These are phyloP conservation scores for Gymnopus androsaceus DNA, from an alignment of 1,284 basidiomycete species.

Conservation along the genomic window DNA sequence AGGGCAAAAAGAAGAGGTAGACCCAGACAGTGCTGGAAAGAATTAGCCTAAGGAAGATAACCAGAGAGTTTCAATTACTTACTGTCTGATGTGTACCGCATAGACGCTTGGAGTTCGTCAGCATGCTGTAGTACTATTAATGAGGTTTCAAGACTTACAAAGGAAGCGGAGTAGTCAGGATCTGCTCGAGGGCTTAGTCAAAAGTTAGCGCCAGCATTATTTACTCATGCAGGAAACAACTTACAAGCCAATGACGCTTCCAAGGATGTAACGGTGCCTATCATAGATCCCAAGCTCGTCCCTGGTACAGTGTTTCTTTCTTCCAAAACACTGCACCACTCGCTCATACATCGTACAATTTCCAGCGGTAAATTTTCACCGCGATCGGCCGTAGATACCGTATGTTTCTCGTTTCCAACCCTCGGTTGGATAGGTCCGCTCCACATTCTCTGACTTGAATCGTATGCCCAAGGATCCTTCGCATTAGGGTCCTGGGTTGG, in stretches of 20 bases:
- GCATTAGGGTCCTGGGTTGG: not conserved
- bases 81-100: constrained; percentile 61
- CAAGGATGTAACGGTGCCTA: constrained; percentile 47
- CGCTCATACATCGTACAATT: constrained; percentile 52
- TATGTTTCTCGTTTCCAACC: constrained; percentile 10
- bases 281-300: constrained; percentile 51
- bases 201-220: constrained; percentile 42
- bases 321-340: constrained; percentile 60
- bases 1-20: constrained; percentile 71
- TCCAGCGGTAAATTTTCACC: constrained; percentile 53
- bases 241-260: constrained; percentile 56
- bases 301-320: constrained; percentile 58
- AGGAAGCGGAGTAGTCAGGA: constrained; percentile 64
- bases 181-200: constrained; percentile 23
- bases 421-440: constrained; percentile 15
- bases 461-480: constrained; percentile 12
- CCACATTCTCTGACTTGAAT: constrained; percentile 16
- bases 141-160: constrained; percentile 29
- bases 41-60: not conserved
- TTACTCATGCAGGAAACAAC: constrained; percentile 17
- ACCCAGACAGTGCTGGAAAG: constrained; percentile 60
- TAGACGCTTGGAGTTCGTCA: constrained; percentile 37
- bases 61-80: constrained; percentile 12
- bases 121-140: not conserved
- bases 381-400: constrained; percentile 5